phyloP scores from a whole-genome alignment of 202 grass and related monocot species.

The Panicum virgatum region DNA sequence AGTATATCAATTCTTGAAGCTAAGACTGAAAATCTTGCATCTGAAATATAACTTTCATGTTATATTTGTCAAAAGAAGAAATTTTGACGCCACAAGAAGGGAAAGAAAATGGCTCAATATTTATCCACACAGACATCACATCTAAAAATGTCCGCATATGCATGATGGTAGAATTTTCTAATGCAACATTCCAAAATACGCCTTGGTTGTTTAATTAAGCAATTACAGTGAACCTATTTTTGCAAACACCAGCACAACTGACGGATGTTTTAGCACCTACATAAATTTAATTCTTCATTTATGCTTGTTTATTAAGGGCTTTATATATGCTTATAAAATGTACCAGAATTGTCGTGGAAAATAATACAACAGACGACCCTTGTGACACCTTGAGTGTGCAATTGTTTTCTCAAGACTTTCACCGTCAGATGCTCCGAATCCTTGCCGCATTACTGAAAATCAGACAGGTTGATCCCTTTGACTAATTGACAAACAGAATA shows the following conservation, averaged over 20 bases:
- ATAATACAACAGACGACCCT: constrained; percentile 91
- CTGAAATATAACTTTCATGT: neutral
- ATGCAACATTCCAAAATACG: neutral
- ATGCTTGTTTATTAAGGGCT: neutral
- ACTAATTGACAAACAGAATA: constrained; percentile 9
- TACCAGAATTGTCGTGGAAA: constrained; percentile 77
- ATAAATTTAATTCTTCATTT: neutral
- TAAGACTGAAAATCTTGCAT: constrained; percentile 12
- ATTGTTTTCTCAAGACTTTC: constrained; percentile 78
- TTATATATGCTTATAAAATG: neutral
- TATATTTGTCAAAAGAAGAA: neutral
- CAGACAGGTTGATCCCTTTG: neutral
- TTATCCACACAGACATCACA: neutral
- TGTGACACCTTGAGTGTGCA: constrained; percentile 79
- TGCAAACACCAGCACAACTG: neutral
- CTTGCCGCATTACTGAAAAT: constrained; percentile 50
- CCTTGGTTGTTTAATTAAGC: neutral
- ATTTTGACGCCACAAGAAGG: neutral
- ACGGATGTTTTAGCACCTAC: neutral
- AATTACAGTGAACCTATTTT: neutral
- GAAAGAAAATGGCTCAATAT: neutral
- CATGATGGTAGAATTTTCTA: neutral
- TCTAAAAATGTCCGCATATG: constrained; percentile 5
- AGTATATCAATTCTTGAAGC: neutral
- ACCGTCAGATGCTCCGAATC: constrained; percentile 41